A percentile compares a stretch with the other conserved stretches of the same genome.
phyloP scores from a whole-genome alignment of 805 yeast species.

The Kodamaea sagamina region DNA sequence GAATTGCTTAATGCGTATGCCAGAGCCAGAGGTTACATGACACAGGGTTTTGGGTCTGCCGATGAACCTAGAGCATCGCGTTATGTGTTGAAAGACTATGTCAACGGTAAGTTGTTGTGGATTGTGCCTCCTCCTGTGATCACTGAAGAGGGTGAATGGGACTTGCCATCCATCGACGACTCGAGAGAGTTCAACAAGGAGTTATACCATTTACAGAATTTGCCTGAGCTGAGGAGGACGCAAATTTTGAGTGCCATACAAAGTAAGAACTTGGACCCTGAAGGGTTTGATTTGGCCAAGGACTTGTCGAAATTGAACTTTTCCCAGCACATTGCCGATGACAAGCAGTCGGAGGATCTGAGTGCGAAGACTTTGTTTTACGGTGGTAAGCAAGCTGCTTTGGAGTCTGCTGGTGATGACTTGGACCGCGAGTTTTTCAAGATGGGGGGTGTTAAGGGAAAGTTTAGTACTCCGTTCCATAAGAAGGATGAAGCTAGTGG shows the following conservation, averaged over 20 bases:
- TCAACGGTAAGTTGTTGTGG: conserved; percentile 82
- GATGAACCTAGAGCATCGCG: conserved; percentile 95
- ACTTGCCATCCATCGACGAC: conserved; percentile 45
- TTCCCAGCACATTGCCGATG: conserved; percentile 65
- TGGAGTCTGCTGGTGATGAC: conserved; percentile 76
- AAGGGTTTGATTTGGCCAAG: conserved; percentile 61
- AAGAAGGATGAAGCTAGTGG: conserved; percentile 31
- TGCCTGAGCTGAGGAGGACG: conserved; percentile 72
- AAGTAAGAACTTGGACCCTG: conserved; percentile 51
- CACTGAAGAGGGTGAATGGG: conserved; percentile 59
- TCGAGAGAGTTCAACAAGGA: conserved; percentile 65
- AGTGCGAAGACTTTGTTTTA: conserved; percentile 50
- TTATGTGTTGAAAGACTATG: conserved; percentile 89
- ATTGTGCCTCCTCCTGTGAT: conserved; percentile 83
- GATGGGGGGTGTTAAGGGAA: conserved; percentile 64
- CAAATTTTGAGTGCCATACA: conserved; percentile 69
- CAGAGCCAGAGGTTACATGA: conserved; percentile 94
- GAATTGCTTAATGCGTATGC: conserved; percentile 92
- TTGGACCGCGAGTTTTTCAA: conserved; percentile 84
- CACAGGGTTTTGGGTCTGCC: conserved; percentile 95
- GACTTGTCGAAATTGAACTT: conserved; percentile 76
- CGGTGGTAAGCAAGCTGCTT: conserved; percentile 83
- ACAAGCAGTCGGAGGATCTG: conserved; percentile 18
- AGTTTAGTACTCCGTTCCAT: conserved; percentile 74
- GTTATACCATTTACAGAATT: conserved; percentile 61